Percentiles rank a stretch among this genome's conserved stretches.
Conservation (phyloP, 2,329 filamentous ascomycete species). For the Xylaria digitata region DNA sequence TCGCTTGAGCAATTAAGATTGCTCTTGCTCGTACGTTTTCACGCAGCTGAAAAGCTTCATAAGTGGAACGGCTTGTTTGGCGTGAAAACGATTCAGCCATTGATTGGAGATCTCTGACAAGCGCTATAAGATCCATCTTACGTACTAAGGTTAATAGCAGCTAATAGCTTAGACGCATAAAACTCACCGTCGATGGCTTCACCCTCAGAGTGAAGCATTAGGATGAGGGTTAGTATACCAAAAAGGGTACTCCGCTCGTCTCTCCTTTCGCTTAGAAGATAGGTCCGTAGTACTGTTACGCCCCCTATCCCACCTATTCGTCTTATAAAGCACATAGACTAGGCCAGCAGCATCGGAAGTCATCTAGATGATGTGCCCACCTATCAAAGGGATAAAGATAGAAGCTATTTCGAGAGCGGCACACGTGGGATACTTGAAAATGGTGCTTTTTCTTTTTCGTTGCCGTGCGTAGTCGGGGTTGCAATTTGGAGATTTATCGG, state of each 20-base stretch:
- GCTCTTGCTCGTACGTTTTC: not conserved
- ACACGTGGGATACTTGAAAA: not conserved
- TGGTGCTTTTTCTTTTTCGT: not conserved
- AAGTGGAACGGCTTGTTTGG: not conserved
- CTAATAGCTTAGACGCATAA: not conserved
- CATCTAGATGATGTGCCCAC: not conserved
- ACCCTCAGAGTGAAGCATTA: not conserved
- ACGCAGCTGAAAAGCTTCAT: slow-evolving; percentile 4
- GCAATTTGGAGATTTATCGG: slow-evolving; percentile 6
- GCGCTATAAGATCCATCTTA: slow-evolving; percentile 1
- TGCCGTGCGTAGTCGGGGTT: not conserved
- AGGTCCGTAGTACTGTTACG: not conserved
- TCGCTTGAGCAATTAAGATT: slow-evolving; percentile 6
- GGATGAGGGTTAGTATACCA: not conserved
- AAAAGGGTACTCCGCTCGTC: not conserved
- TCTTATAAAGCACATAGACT: not conserved
- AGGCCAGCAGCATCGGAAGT: not conserved
- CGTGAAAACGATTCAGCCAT: not conserved
- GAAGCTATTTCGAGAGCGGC: not conserved
- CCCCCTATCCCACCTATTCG: not conserved
- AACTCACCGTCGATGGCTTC: not conserved
- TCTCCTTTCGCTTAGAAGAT: not conserved
- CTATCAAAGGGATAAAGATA: not conserved
- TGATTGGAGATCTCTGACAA: slow-evolving; percentile 2
- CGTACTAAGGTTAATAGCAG: not conserved